These are phyloP conservation scores for Tarenaya hassleriana DNA, from an alignment of 345 rosid genomes.

Conservation along the genomic window DNA sequence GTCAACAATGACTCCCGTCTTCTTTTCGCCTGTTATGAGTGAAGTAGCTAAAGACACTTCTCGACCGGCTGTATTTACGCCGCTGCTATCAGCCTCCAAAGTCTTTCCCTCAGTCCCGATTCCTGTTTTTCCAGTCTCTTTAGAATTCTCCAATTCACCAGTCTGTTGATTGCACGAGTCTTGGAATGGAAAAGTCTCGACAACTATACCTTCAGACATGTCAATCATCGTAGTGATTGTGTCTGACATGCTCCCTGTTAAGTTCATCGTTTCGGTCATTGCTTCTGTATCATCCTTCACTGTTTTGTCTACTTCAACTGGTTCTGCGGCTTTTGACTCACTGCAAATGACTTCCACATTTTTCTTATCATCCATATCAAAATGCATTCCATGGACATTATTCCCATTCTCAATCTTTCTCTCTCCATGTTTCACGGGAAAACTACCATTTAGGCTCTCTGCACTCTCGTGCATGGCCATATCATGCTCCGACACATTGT, in stretches of 20 bases:
- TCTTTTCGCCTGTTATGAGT: conserved; percentile 14
- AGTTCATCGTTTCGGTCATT: conserved; percentile 14
- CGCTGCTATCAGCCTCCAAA: conserved; percentile 17
- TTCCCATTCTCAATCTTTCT: conserved; percentile 6
- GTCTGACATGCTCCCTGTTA: conserved; percentile 3
- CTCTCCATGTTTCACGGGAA: conserved; percentile 15
- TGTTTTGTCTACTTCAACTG: conserved; percentile 21
- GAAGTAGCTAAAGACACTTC: conserved; percentile 17
- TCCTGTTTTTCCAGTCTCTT: conserved; percentile 14
- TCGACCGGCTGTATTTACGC: conserved; percentile 1
- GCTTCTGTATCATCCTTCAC: conserved; percentile 10
- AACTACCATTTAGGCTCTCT: conserved; percentile 2
- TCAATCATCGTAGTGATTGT: conserved; percentile 19
- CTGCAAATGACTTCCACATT: conserved; percentile 11
- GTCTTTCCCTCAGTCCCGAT: conserved; percentile 4
- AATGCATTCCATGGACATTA: neutral
- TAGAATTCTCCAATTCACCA: conserved; percentile 2
- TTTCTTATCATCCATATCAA: neutral
- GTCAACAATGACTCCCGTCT: conserved; percentile 14
- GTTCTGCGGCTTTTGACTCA: conserved; percentile 5
- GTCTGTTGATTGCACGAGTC: conserved; percentile 25
- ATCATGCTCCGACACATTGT: conserved; percentile 5
- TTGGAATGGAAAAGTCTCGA: conserved; percentile 49
- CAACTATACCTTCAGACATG: conserved; percentile 26
- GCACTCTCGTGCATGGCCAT: conserved; percentile 1